Evolutionary conservation across 1,139 yeast genomes (phyloP).

Genomic region (Yamadazyma kanchanaburiensis): DNA sequence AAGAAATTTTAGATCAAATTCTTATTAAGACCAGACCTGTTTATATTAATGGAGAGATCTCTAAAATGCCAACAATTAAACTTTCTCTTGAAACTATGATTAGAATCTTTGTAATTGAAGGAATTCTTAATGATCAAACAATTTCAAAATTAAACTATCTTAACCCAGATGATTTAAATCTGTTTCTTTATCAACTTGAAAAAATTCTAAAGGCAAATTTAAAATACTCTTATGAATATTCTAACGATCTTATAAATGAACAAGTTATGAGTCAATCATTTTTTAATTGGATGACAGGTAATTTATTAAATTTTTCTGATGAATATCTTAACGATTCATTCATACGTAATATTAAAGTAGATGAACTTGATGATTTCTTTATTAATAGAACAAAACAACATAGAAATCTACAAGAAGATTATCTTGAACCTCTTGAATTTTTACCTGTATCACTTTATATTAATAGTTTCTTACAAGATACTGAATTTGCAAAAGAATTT

Average conservation of each 20-base stretch:
- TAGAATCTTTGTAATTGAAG: conserved; percentile 22
- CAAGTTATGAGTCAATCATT: conserved; percentile 33
- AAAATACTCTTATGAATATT: conserved; percentile 25
- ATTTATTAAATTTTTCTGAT: conserved; percentile 12
- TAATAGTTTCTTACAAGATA: conserved; percentile 7
- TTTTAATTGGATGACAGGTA: conserved; percentile 39
- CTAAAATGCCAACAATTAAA: conserved; percentile 18
- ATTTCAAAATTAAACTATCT: conserved; percentile 12
- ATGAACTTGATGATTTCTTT: conserved; percentile 4
- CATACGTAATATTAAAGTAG: conserved; percentile 3
- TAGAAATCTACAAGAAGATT: conserved; percentile 5
- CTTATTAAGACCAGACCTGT: neutral
- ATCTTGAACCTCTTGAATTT: conserved; percentile 18
- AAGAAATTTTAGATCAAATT: conserved; percentile 19
- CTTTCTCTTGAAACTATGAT: conserved; percentile 28
- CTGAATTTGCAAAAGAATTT: conserved; percentile 6
- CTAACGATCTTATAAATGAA: conserved; percentile 28
- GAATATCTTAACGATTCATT: conserved; percentile 11
- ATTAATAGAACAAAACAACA: conserved; percentile 5
- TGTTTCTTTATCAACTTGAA: conserved; percentile 9
- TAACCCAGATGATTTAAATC: conserved; percentile 6
- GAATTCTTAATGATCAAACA: conserved; percentile 16
- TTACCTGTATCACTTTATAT: conserved; percentile 22
- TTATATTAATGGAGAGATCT: conserved; percentile 8
- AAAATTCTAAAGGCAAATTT: conserved; percentile 14